A percentile compares a stretch with the other conserved stretches of the same genome.
Evolutionary conservation across 1,139 yeast species (phyloP).

Genomic region (Yamadazyma epiphylla): DNA sequence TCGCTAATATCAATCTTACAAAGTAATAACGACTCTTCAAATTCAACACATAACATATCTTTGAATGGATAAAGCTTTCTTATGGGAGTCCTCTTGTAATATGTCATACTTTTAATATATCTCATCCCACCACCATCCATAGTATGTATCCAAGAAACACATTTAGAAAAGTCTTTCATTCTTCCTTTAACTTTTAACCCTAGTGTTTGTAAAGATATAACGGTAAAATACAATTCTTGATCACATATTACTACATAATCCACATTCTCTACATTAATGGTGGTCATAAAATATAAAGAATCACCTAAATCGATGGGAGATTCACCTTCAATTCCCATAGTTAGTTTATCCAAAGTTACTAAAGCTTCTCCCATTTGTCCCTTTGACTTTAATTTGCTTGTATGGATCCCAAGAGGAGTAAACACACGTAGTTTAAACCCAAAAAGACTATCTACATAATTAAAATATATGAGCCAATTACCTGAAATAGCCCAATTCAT

Average conservation of each 20-base stretch:
- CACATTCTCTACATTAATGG: slow-evolving; percentile 6
- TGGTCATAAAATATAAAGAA: slow-evolving; percentile 7
- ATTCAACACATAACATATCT: too few relatives aligned
- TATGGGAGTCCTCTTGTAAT: too few relatives aligned
- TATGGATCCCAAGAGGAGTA: slow-evolving; percentile 21
- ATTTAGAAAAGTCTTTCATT: slow-evolving; percentile 3
- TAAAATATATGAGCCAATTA: slow-evolving; percentile 31
- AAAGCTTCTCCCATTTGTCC: slow-evolving; percentile 16
- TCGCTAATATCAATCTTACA: too few relatives aligned
- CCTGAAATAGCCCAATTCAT: slow-evolving; percentile 33
- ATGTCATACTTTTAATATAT: slow-evolving; percentile 6
- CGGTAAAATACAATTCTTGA: too few relatives aligned
- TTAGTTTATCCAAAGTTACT: slow-evolving; percentile 15
- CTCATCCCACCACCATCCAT: slow-evolving; percentile 8
- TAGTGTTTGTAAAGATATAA: slow-evolving; percentile 14
- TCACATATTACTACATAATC: neutral
- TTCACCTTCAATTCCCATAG: slow-evolving; percentile 14
- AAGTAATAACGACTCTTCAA: too few relatives aligned
- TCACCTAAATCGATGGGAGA: slow-evolving; percentile 8
- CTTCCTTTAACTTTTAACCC: slow-evolving; percentile 11
- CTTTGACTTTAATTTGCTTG: neutral
- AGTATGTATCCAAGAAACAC: slow-evolving; percentile 9
- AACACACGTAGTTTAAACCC: slow-evolving; percentile 30
- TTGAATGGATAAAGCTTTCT: too few relatives aligned
- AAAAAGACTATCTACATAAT: slow-evolving; percentile 19